Percentiles rank a stretch among this genome's conserved stretches.
Evolutionary conservation across 768 basidiomycete genomes (phyloP).

Genomic region (Termitomyces sp.): DNA sequence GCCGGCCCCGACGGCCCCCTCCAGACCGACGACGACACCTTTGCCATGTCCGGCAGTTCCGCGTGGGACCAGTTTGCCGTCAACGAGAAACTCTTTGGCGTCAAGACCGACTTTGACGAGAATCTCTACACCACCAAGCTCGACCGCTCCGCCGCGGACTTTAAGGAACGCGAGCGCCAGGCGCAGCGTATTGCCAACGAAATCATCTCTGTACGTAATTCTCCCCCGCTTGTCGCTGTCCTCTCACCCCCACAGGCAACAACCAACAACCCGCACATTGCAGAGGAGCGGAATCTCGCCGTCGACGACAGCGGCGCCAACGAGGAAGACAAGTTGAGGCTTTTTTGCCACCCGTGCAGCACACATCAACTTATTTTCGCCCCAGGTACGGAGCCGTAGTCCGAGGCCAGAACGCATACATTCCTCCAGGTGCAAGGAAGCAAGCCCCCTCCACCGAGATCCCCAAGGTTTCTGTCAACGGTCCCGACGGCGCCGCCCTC

Average conservation of each 20-base stretch:
- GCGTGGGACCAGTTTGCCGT: conserved; percentile 91
- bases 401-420: conserved; percentile 83
- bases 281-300: conserved; percentile 74
- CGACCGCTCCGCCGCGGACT: conserved; percentile 80
- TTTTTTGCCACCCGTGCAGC: conserved; percentile 8
- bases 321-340: conserved; percentile 91
- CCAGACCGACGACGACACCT: conserved; percentile 63
- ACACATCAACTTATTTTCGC: conserved; percentile 9
- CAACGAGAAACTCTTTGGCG: conserved; percentile 91
- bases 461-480: conserved; percentile 74
- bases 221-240: neutral
- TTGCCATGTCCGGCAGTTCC: conserved; percentile 43
- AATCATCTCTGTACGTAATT: conserved; percentile 69
- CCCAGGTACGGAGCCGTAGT: conserved; percentile 89
- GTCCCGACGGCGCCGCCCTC: conserved; percentile 61
- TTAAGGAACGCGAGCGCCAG: conserved; percentile 80
- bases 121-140: conserved; percentile 93
- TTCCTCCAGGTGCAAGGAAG: conserved; percentile 87
- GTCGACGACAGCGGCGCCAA: conserved; percentile 72
- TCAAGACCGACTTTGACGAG: conserved; percentile 89
- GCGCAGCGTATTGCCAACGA: conserved; percentile 89
- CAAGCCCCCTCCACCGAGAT: conserved; percentile 34
- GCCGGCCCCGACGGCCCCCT: conserved; percentile 32
- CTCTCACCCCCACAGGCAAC: conserved; percentile 35
- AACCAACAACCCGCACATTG: conserved; percentile 77